phyloP scores from a whole-genome alignment of 2,329 filamentous ascomycete genomes.

The Phialophora chinensis region DNA sequence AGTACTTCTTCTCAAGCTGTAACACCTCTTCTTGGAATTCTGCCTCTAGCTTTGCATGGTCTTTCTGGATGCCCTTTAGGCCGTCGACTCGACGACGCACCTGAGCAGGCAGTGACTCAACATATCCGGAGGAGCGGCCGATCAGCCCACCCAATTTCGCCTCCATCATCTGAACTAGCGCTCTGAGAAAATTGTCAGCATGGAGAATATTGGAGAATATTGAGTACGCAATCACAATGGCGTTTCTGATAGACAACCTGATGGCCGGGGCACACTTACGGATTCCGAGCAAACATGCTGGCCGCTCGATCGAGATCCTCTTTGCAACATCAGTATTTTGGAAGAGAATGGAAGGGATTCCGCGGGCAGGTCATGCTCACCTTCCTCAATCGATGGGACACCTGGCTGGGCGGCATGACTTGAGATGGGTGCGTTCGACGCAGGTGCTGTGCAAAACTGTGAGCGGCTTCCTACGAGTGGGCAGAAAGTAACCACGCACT shows the following conservation, averaged over 20 bases:
- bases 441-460: conserved; percentile 57
- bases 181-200: conserved; percentile 41
- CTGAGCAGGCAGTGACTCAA: conserved; percentile 87
- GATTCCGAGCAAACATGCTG: conserved; percentile 94
- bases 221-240: background rate
- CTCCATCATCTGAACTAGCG: conserved; percentile 96
- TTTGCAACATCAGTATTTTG: conserved; percentile 48
- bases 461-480: conserved; percentile 13
- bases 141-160: conserved; percentile 92
- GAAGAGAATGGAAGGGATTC: background rate
- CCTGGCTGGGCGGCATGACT: conserved; percentile 96
- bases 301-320: conserved; percentile 92
- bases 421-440: conserved; percentile 93
- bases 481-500: conserved; percentile 54
- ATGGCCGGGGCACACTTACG: conserved; percentile 45
- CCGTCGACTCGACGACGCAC: conserved; percentile 94
- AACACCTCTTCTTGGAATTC: conserved; percentile 99
- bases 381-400: conserved; percentile 95
- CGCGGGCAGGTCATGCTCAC: conserved; percentile 53
- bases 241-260: background rate
- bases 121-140: conserved; percentile 94
- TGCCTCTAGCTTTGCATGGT: conserved; percentile 96
- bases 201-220: background rate
- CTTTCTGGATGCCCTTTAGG: conserved; percentile 97
- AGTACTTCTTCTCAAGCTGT: conserved; percentile 99